Conservation (phyloP, 2,329 filamentous ascomycete genomes). For the Teratosphaeria nubilosa region DNA sequence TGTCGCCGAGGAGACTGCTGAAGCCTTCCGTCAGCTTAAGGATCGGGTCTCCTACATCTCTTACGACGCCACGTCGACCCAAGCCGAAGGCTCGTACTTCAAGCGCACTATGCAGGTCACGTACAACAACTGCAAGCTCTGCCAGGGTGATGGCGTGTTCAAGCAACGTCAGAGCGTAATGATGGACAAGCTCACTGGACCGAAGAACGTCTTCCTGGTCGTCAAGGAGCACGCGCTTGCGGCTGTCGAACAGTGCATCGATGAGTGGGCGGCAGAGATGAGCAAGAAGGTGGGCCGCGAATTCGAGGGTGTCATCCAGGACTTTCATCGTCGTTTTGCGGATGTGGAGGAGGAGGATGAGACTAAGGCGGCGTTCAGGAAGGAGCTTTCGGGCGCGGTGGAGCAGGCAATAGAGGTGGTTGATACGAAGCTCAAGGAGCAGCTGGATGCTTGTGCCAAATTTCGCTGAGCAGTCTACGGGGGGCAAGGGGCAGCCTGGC, state of each 20-base stretch:
- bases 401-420: background rate
- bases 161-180: background rate
- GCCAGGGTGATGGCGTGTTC: background rate
- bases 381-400: background rate
- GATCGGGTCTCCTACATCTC: background rate
- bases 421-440: background rate
- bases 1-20: background rate
- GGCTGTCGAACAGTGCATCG: background rate
- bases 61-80: background rate
- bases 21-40: background rate
- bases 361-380: background rate
- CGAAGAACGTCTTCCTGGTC: conserved; percentile 1
- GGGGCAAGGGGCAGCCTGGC: background rate
- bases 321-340: background rate
- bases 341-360: background rate
- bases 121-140: background rate
- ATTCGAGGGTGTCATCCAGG: background rate
- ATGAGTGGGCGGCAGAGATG: background rate
- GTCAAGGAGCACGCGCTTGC: background rate
- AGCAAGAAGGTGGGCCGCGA: background rate
- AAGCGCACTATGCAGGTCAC: background rate
- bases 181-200: background rate
- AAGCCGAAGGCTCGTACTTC: background rate
- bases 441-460: background rate
- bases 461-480: background rate